Percentiles rank a stretch among this genome's conserved stretches.
phyloP scores from a whole-genome alignment of 2,329 filamentous ascomycete species.

The Aaosphaeria arxii region DNA sequence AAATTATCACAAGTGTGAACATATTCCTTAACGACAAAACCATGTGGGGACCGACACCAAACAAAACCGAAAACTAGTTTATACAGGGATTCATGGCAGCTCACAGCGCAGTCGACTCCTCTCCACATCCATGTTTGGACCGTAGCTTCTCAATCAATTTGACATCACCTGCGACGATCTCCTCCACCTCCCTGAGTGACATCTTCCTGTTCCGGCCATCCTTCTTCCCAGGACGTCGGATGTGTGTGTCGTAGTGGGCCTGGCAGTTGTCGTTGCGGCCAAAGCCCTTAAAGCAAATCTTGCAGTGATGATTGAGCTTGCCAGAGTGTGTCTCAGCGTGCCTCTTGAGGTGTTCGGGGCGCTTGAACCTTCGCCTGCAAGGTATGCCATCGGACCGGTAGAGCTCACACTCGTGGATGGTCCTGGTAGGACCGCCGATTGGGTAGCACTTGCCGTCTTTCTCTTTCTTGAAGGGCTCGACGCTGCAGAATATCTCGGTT shows the following conservation, averaged over 20 bases:
- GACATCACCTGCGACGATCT: conserved; percentile 8
- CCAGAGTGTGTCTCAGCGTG: conserved; percentile 24
- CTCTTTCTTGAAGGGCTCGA: background rate
- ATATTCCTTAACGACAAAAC: background rate
- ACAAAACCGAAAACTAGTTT: conserved; percentile 1
- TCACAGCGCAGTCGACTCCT: no score
- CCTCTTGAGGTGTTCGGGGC: conserved; percentile 30
- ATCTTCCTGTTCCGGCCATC: conserved; percentile 22
- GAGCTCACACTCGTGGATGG: conserved; percentile 1
- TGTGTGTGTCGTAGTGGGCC: conserved; percentile 31
- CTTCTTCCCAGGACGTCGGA: conserved; percentile 22
- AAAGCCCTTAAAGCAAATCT: conserved; percentile 23
- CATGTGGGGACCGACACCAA: background rate
- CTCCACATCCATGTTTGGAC: conserved; percentile 9
- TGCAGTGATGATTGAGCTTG: conserved; percentile 17
- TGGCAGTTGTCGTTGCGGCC: conserved; percentile 34
- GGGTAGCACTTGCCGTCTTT: conserved; percentile 3
- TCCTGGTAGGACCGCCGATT: conserved; percentile 1
- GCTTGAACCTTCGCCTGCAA: conserved; percentile 17
- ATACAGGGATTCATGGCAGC: background rate
- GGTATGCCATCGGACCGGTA: conserved; percentile 4
- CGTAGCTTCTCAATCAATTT: conserved; percentile 29
- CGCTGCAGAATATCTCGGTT: background rate
- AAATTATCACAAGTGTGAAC: background rate
- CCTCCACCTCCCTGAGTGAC: conserved; percentile 19